A percentile compares a stretch with the other conserved stretches of the same genome.
Evolutionary conservation across 257 asterid species (phyloP).

Genomic region (Leptodermis oblonga): DNA sequence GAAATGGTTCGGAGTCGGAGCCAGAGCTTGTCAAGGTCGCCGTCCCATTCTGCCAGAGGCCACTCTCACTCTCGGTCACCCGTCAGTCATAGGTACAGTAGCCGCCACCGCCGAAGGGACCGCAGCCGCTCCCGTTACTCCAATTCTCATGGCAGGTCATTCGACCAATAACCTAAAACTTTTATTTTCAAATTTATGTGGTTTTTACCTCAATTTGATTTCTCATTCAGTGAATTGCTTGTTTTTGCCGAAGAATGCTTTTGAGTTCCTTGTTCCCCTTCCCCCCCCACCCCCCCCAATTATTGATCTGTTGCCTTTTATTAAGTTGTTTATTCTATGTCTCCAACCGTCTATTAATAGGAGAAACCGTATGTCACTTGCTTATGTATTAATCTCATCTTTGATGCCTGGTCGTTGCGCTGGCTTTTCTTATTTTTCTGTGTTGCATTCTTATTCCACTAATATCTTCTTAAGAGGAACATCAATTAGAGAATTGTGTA

Average conservation of each 20-base stretch:
- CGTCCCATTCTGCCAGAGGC: conserved; percentile 64
- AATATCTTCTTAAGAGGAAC: too few species aligned
- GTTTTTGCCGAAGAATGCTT: too few species aligned
- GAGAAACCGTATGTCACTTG: too few species aligned
- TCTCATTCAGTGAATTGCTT: not conserved
- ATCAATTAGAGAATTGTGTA: too few species aligned
- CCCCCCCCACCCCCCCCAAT: too few species aligned
- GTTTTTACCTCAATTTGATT: not conserved
- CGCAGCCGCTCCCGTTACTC: conserved; percentile 57
- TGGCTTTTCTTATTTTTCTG: not conserved
- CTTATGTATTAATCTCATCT: not conserved
- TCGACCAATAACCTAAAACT: conserved; percentile 2
- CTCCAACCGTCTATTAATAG: too few species aligned
- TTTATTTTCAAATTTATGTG: not conserved
- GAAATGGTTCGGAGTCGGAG: conserved; percentile 5
- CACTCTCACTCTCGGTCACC: conserved; percentile 78
- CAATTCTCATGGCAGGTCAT: conserved; percentile 47
- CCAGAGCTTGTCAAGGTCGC: conserved; percentile 71
- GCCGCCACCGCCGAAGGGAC: conserved; percentile 57
- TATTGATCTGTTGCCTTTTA: not conserved
- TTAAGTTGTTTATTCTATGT: too few species aligned
- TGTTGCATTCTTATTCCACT: too few species aligned
- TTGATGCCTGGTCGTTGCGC: not conserved
- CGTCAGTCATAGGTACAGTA: conserved; percentile 43
- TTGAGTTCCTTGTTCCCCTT: too few species aligned